Conservation (phyloP, 2,329 filamentous ascomycete genomes). For the Dactylellina parvicollis region DNA sequence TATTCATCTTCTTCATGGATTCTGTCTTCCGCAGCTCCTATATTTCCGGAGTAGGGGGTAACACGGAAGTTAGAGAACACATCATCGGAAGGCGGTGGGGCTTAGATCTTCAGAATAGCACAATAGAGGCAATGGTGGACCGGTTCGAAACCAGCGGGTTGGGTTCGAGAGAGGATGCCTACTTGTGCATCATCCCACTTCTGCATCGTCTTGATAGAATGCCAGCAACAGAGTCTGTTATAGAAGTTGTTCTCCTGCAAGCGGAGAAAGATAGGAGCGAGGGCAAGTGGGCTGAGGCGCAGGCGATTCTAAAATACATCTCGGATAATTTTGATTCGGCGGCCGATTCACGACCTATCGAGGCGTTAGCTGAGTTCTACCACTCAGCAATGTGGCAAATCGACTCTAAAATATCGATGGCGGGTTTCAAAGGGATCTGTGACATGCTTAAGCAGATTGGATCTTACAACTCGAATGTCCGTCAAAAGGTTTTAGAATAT, state of each 20-base stretch:
- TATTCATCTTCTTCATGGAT: conserved; percentile 20
- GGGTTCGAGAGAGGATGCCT: conserved; percentile 19
- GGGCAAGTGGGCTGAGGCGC: neutral
- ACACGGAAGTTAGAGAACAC: conserved; percentile 1
- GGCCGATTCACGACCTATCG: neutral
- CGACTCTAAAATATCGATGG: neutral
- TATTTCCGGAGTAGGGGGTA: conserved; percentile 1
- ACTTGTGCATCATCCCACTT: conserved; percentile 23
- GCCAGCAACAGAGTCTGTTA: neutral
- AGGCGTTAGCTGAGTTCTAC: conserved; percentile 1
- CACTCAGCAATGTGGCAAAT: neutral
- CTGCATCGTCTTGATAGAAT: neutral
- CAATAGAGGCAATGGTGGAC: conserved; percentile 9
- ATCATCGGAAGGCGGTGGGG: neutral
- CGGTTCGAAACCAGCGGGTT: conserved; percentile 10
- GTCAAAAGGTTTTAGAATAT: neutral
- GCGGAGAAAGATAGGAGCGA: neutral
- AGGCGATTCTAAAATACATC: neutral
- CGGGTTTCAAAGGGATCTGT: conserved; percentile 15
- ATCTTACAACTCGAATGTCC: neutral
- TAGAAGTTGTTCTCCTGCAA: neutral
- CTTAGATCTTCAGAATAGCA: conserved; percentile 7
- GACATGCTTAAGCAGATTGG: neutral
- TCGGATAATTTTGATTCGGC: neutral
- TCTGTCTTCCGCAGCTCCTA: neutral